Conservation (phyloP, 2,329 filamentous ascomycete species). For the Colletotrichum paranaense region DNA sequence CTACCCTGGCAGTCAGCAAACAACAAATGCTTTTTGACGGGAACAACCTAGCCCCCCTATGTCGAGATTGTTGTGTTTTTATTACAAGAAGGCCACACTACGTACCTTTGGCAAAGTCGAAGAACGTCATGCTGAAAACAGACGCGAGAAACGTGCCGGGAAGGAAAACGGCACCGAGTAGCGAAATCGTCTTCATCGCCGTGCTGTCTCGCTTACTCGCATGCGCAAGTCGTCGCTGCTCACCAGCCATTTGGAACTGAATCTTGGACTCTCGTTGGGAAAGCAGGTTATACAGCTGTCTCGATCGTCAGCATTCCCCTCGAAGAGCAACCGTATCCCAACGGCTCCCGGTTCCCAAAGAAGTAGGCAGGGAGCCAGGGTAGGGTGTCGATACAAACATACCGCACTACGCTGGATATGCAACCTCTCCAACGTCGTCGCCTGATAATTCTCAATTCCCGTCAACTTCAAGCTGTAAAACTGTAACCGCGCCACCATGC, state of each 20-base stretch:
- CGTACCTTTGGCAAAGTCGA: slow-evolving; percentile 66
- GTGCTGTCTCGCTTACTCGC: slow-evolving; percentile 71
- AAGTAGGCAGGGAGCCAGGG: not conserved
- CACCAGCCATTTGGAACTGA: slow-evolving; percentile 71
- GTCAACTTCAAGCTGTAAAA: slow-evolving; percentile 72
- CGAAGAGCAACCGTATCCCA: not conserved
- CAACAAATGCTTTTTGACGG: not conserved
- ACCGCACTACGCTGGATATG: slow-evolving; percentile 72
- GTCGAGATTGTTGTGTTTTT: not conserved
- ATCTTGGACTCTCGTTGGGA: slow-evolving; percentile 73
- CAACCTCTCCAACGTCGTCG: slow-evolving; percentile 69
- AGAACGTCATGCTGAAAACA: slow-evolving; percentile 75
- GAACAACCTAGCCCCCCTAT: not conserved
- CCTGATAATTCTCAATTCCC: slow-evolving; percentile 71
- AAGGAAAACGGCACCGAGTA: slow-evolving; percentile 72
- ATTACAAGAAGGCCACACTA: slow-evolving; percentile 34
- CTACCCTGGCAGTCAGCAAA: slow-evolving; percentile 35
- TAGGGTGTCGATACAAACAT: slow-evolving; percentile 41
- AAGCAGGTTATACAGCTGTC: slow-evolving; percentile 73
- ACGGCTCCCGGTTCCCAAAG: no score
- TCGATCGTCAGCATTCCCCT: slow-evolving; percentile 5
- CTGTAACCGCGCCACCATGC: slow-evolving; percentile 64
- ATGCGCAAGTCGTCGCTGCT: slow-evolving; percentile 69
- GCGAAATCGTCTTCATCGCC: slow-evolving; percentile 73
- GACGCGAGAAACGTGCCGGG: slow-evolving; percentile 72